phyloP scores from a whole-genome alignment of 1,139 yeast genomes.

The Zygoascus meyerae region DNA sequence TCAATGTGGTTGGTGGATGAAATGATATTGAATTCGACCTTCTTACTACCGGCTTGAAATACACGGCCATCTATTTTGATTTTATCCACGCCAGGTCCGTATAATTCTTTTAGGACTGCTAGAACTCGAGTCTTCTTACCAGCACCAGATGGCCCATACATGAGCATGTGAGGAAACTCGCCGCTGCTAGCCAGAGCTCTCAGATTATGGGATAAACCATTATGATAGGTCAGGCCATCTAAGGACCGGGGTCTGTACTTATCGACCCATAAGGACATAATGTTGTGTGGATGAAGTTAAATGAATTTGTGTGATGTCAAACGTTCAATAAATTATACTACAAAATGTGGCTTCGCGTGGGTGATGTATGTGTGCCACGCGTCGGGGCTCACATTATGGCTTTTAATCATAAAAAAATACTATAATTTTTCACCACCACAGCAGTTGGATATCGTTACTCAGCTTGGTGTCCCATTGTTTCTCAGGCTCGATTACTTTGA shows the following conservation, averaged over 20 bases:
- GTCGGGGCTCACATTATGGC: background rate
- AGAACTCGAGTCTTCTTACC: slow-evolving; percentile 94
- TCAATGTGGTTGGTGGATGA: slow-evolving; percentile 88
- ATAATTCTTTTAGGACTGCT: slow-evolving; percentile 71
- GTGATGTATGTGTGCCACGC: no score
- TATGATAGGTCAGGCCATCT: slow-evolving; percentile 60
- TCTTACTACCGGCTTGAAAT: slow-evolving; percentile 66
- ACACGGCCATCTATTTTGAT: slow-evolving; percentile 87
- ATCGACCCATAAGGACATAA: slow-evolving; percentile 95
- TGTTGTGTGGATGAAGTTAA: background rate
- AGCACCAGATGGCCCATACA: slow-evolving; percentile 95
- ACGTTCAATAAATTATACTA: background rate
- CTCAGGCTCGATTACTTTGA: background rate
- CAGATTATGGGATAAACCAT: slow-evolving; percentile 56
- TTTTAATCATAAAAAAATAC: slow-evolving; percentile 3
- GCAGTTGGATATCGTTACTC: background rate
- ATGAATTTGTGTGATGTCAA: background rate
- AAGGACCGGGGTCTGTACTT: slow-evolving; percentile 77
- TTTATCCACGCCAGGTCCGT: slow-evolving; percentile 75
- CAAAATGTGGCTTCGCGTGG: no score
- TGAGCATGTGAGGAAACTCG: slow-evolving; percentile 86
- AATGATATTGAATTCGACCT: slow-evolving; percentile 84
- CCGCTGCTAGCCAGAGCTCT: slow-evolving; percentile 56
- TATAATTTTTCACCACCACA: background rate
- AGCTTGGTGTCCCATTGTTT: slow-evolving; percentile 5